Evolutionary conservation across 2,329 filamentous ascomycete species (phyloP), one percentile per base, ranked within the genome.

Genomic region (Didymosphaeria variabile): DNA sequence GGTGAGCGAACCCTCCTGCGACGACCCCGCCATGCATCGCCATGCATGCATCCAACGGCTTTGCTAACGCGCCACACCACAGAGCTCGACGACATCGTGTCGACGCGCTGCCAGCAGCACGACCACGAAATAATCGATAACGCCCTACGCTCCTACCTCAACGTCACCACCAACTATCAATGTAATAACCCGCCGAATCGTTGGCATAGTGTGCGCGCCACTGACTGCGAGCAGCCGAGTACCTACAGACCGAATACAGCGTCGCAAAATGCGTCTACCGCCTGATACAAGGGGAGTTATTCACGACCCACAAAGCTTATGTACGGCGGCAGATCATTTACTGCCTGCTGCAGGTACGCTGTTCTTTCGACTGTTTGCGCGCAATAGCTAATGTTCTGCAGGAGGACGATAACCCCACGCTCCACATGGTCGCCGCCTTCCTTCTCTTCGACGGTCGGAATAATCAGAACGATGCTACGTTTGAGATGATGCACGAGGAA

Each of bases 311-410:
- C 77, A 86, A 88, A 67, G 90, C 93, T 59, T 98, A 99, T 79
- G 91, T 98, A 64, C 91, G 94, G 65, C 91, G 88, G 47, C 95
- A 98, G 81, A 93, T 99, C 72, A 88, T 98, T 67, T 93, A 97
- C 79, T 94, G 93, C 77, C 84, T 99, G 55, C 81, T 97, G 56
- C 86, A 89, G 81, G 86, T 88, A 79, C 50, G 77, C 64, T 3
- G 19, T 26, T 12, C 8, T 38, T 23, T 23, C 29, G 29, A 15
- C 49, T 6, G 38, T 31, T n/a, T 32, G 51, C 32, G 21, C 34
- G n/a, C 46, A 10, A 19, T 51, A 56, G 60, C 69, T 75, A 59
- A 75, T 51, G 1, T 8, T 3, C 7, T 26, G n/a, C 85, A 97
- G 85, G 95, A 98, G 80, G 94, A 97, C 72, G 92, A 97, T 67